These are phyloP conservation scores for Orychophragmus violaceus DNA, from an alignment of 345 rosid species.

Conservation along the genomic window DNA sequence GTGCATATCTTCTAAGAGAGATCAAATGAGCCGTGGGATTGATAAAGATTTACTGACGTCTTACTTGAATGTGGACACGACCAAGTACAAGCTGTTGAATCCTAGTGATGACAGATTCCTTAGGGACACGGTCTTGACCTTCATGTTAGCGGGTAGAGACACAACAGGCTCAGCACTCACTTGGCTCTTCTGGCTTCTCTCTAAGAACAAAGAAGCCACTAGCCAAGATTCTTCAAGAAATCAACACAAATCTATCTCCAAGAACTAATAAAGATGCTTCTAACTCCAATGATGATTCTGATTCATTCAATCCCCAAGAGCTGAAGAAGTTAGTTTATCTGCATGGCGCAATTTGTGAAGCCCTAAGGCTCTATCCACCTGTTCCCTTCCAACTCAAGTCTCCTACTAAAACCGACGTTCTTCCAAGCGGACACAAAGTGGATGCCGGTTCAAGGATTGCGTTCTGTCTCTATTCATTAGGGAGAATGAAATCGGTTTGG, in stretches of 20 bases:
- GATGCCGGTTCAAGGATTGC: slow-evolving; percentile 21
- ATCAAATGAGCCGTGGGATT: background rate
- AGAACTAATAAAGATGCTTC: no score
- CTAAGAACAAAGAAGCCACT: slow-evolving; percentile 22
- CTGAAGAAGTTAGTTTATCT: slow-evolving; percentile 35
- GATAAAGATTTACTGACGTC: slow-evolving; percentile 32
- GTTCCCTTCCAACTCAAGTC: slow-evolving; percentile 37
- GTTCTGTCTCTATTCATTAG: slow-evolving; percentile 30
- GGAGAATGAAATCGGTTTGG: slow-evolving; percentile 41
- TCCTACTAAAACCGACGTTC: slow-evolving; percentile 30
- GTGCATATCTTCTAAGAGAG: slow-evolving; percentile 28
- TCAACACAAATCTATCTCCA: background rate
- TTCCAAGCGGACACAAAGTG: slow-evolving; percentile 46
- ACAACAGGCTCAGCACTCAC: slow-evolving; percentile 41
- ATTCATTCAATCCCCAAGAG: slow-evolving; percentile 6
- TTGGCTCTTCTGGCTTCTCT: slow-evolving; percentile 49
- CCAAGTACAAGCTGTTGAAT: slow-evolving; percentile 4
- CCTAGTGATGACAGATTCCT: slow-evolving; percentile 30
- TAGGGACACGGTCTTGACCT: slow-evolving; percentile 33
- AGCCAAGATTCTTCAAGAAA: slow-evolving; percentile 35
- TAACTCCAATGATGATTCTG: background rate
- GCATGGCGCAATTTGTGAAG: slow-evolving; percentile 37
- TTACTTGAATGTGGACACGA: slow-evolving; percentile 23
- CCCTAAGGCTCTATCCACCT: slow-evolving; percentile 43
- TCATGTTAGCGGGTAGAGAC: slow-evolving; percentile 43